Conservation (phyloP, 164 flowering plant genomes). For the Houttuynia cordata region DNA sequence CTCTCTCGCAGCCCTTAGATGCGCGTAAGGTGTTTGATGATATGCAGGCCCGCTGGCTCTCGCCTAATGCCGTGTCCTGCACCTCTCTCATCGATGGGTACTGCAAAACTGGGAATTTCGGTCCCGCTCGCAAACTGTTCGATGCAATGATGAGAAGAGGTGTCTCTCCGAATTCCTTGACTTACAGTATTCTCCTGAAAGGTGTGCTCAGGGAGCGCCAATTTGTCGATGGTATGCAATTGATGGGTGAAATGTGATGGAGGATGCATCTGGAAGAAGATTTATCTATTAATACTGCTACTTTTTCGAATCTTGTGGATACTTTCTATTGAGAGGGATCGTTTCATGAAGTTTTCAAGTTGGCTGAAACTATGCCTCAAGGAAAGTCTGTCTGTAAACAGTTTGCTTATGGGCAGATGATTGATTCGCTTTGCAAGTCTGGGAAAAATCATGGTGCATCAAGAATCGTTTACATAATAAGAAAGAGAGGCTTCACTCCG, state of each 20-base stretch:
- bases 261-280: slow-evolving; percentile 43
- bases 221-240: slow-evolving; percentile 24
- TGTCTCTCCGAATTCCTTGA: slow-evolving; percentile 52
- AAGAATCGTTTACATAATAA: slow-evolving; percentile 80
- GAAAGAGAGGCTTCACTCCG: slow-evolving; percentile 51
- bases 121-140: slow-evolving; percentile 41
- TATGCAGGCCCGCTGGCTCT: slow-evolving; percentile 47
- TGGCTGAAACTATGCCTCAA: slow-evolving; percentile 89
- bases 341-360: slow-evolving; percentile 48
- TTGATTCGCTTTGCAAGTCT: slow-evolving; percentile 65
- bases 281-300: slow-evolving; percentile 36
- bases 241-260: slow-evolving; percentile 56
- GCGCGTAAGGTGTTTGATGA: slow-evolving; percentile 51
- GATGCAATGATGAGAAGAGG: slow-evolving; percentile 64
- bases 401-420: slow-evolving; percentile 72
- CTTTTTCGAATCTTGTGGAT: slow-evolving; percentile 63
- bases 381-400: slow-evolving; percentile 40
- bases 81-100: slow-evolving; percentile 67
- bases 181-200: slow-evolving; percentile 53
- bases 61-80: slow-evolving; percentile 51
- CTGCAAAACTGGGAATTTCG: slow-evolving; percentile 38
- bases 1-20: slow-evolving; percentile 10
- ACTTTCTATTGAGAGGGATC: slow-evolving; percentile 64
- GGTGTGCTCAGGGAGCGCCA: slow-evolving; percentile 48
- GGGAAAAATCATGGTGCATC: slow-evolving; percentile 79